Conservation (phyloP, 2,329 filamentous ascomycete species). For the Reticulascus tulasneorum region DNA sequence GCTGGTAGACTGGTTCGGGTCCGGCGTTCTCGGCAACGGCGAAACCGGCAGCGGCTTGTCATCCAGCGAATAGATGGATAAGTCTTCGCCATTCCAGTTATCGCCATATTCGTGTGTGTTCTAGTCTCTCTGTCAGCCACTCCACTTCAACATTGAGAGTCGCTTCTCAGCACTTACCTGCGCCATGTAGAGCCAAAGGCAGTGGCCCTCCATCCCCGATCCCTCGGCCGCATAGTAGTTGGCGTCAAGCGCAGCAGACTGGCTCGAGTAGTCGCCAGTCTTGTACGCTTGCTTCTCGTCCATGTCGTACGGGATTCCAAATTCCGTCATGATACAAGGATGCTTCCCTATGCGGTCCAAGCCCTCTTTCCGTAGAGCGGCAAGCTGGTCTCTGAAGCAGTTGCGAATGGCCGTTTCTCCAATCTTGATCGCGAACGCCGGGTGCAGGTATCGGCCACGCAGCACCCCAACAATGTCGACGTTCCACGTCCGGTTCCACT, state of each 20-base stretch:
- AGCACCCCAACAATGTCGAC: conserved; percentile 92
- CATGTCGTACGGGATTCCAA: conserved; percentile 98
- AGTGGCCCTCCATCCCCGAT: conserved; percentile 77
- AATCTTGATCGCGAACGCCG: conserved; percentile 87
- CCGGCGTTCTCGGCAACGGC: conserved; percentile 39
- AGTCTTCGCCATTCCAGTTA: conserved; percentile 94
- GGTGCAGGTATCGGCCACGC: conserved; percentile 81
- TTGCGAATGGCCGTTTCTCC: conserved; percentile 93
- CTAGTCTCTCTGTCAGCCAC: conserved; percentile 28
- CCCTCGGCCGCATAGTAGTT: conserved; percentile 93
- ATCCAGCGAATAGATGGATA: conserved; percentile 84
- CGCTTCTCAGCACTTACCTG: conserved; percentile 44
- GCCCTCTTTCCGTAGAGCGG: conserved; percentile 79
- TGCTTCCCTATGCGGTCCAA: conserved; percentile 84
- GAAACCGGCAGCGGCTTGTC: conserved; percentile 62
- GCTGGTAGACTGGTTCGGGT: conserved; percentile 21
- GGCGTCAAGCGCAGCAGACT: conserved; percentile 88
- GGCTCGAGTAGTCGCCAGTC: conserved; percentile 90
- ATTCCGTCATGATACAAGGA: conserved; percentile 87
- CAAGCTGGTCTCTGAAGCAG: conserved; percentile 84
- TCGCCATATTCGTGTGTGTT: conserved; percentile 90
- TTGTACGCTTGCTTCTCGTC: conserved; percentile 93
- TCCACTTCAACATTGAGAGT: too few relatives aligned
- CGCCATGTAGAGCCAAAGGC: conserved; percentile 81
- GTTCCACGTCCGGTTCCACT: conserved; percentile 98